Base-by-base conservation (phyloP, 352 stramenopile species). In the Phytophthora sansomeana region DNA sequence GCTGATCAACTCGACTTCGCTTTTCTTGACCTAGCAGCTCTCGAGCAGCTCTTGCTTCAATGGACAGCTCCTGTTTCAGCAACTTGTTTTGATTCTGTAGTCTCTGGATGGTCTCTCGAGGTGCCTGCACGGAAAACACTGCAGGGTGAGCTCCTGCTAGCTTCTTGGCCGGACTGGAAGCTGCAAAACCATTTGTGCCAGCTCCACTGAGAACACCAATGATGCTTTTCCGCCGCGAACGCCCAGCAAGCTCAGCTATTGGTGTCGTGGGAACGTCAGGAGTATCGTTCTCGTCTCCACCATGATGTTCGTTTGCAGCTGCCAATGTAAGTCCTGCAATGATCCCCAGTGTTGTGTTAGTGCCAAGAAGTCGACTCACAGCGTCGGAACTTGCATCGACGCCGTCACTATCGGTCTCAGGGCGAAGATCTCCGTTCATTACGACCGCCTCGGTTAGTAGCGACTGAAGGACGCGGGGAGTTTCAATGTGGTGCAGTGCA, bases 31-130 rank as follows among this genome's bases (percentile, higher is more conserved):
- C 72, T 14, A 91, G 60, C 41, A 93, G 56, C 30, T 75, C 66
- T 17, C 78, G 75, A 17, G 81, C 80, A 14, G 89, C 82, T 51
- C 85, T 77, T 41, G 57, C 77, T 46, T 93, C 85, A 46, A 93
- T 93, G 36, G 82, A 74, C 8, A 93, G 67, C 62, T 92, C 81
- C 54, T 90, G 77, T 64, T 87, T 88, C 41, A 93, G 76, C 43
- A 91, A 71, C 47, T 93, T 84, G 58, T 93, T 91, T 39, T 80
- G 82, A 53, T 90, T 78, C 35, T 93, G 78, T 29, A 93, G 69
- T 67, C 85, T 77, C 52, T 83, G 75, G 67, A 93, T 91, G 58
- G 83, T 82, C 24, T 88, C 80, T 28, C 81, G 81, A 73, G 89
- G 85, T 29, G 87, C 83, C 46, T 86, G 80, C 21, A 91, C 80